Percentiles rank a stretch among this genome's conserved stretches.
These are phyloP conservation scores for Blastomyces emzantsi DNA, from an alignment of 2,329 filamentous ascomycete species.

Conservation along the genomic window DNA sequence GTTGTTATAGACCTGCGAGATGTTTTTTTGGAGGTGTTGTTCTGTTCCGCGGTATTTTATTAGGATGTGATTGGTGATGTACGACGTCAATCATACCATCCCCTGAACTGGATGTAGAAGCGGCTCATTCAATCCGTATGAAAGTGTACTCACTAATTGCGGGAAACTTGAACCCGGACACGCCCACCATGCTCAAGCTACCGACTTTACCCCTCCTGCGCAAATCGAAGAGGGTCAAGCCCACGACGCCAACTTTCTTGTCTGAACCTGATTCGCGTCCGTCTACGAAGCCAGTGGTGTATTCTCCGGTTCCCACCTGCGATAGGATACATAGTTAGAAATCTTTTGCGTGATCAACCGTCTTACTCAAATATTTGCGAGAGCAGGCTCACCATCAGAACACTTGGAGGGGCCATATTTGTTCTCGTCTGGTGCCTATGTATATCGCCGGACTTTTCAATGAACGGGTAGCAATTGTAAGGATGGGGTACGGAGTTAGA, in stretches of 20 bases:
- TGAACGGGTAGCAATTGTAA: background rate
- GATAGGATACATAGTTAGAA: background rate
- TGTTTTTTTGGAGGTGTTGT: constrained; percentile 79
- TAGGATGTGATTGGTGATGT: background rate
- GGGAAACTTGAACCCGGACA: constrained; percentile 80
- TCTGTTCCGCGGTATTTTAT: constrained; percentile 39
- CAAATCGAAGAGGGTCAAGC: constrained; percentile 80
- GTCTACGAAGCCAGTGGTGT: constrained; percentile 90
- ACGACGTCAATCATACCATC: background rate
- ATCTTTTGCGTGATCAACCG: constrained; percentile 9
- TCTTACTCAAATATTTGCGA: background rate
- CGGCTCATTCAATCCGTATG: background rate
- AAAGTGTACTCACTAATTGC: constrained; percentile 62
- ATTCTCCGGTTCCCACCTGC: constrained; percentile 84
- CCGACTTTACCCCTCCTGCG: constrained; percentile 80
- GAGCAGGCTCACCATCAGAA: constrained; percentile 52
- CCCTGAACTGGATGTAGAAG: background rate
- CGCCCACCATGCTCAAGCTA: constrained; percentile 79
- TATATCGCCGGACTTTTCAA: background rate
- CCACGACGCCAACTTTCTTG: constrained; percentile 94
- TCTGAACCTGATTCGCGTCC: constrained; percentile 75
- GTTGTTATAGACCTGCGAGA: constrained; percentile 76
- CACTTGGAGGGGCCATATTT: constrained; percentile 52
- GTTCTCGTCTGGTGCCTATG: background rate
- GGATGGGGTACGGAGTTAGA: background rate